These are phyloP conservation scores for Lactarius akahatsu DNA, from an alignment of 768 basidiomycete genomes.

Conservation along the genomic window DNA sequence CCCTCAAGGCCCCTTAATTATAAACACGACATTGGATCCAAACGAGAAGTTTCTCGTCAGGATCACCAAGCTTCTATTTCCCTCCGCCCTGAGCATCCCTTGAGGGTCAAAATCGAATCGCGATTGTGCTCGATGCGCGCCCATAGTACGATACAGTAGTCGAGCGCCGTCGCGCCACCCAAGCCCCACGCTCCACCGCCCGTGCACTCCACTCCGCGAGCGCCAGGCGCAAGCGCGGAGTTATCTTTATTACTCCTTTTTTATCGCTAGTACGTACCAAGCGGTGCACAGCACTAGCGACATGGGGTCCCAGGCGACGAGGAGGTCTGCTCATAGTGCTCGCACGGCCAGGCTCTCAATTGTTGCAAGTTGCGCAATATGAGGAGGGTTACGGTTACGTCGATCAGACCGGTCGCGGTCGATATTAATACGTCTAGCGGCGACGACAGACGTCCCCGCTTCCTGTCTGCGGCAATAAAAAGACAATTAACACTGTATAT, in stretches of 20 bases:
- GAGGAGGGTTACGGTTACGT: not conserved
- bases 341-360: no score
- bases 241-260: not conserved
- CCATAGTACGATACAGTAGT: not conserved
- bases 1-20: not conserved
- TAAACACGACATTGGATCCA: not conserved
- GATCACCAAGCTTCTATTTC: conserved; percentile 1
- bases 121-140: not conserved
- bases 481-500: not conserved
- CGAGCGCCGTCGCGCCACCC: not conserved
- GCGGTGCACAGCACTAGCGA: not conserved
- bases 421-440: not conserved
- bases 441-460: not conserved
- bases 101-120: not conserved
- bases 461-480: not conserved
- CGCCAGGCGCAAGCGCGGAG: not conserved
- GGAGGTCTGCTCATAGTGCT: not conserved
- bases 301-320: not conserved
- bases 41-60: not conserved
- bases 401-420: not conserved
- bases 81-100: conserved; percentile 1
- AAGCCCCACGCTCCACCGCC: not conserved
- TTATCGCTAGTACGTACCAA: not conserved
- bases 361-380: not conserved
- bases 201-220: not conserved